Conservation (phyloP, 208 protist species). For the Leishmania gerbilli region DNA sequence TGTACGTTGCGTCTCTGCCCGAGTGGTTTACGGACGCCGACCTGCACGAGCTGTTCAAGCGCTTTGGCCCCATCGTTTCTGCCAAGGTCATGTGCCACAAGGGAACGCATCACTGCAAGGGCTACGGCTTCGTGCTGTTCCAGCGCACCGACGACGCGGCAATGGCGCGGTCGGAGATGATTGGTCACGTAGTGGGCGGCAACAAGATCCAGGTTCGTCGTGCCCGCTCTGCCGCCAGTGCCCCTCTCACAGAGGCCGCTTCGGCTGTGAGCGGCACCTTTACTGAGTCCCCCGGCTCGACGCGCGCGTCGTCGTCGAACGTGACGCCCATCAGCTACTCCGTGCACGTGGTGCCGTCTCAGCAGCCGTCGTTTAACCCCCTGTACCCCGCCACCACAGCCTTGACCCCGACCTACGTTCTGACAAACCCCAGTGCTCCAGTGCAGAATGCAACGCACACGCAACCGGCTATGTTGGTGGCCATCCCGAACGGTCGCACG, state of each 20-base stretch:
- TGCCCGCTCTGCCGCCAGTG: slow-evolving; percentile 43
- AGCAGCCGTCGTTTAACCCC: slow-evolving; percentile 12
- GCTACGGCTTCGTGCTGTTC: slow-evolving; percentile 84
- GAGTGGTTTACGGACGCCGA: slow-evolving; percentile 54
- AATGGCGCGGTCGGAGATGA: slow-evolving; percentile 53
- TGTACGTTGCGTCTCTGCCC: slow-evolving; percentile 72
- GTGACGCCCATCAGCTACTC: slow-evolving; percentile 19
- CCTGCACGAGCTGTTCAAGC: slow-evolving; percentile 53
- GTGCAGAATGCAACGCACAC: neutral
- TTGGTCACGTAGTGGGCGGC: slow-evolving; percentile 57
- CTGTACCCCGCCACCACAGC: slow-evolving; percentile 12
- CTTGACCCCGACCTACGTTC: slow-evolving; percentile 13
- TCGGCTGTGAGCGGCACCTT: slow-evolving; percentile 3
- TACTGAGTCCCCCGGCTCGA: neutral
- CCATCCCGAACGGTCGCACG: slow-evolving; percentile 24
- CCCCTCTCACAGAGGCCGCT: slow-evolving; percentile 26
- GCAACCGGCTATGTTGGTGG: slow-evolving; percentile 21
- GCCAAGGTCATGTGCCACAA: slow-evolving; percentile 80
- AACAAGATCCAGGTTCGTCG: slow-evolving; percentile 72
- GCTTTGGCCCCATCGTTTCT: slow-evolving; percentile 64
- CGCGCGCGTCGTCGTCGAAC: slow-evolving; percentile 8
- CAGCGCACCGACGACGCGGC: slow-evolving; percentile 52
- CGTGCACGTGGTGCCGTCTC: slow-evolving; percentile 10
- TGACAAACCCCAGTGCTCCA: neutral
- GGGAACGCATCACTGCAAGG: slow-evolving; percentile 57